A percentile compares a stretch with the other conserved stretches of the same genome.
These are phyloP conservation scores for Pleurotus ostreatus DNA, from an alignment of 768 basidiomycete species.

Conservation along the genomic window DNA sequence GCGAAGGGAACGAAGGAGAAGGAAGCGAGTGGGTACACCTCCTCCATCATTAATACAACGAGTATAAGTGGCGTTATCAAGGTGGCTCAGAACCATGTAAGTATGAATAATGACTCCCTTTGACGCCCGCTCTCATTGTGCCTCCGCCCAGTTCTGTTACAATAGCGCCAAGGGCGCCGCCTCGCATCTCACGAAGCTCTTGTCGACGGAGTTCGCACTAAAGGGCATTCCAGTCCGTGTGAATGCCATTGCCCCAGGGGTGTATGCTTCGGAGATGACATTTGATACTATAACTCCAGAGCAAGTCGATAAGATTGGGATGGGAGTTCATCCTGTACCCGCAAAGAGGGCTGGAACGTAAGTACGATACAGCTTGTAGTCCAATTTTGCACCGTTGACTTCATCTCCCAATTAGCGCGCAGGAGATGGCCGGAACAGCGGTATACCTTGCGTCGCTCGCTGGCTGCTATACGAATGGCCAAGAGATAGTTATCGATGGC, in stretches of 20 bases:
- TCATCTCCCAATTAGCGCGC: conserved; percentile 35
- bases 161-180: conserved; percentile 80
- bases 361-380: conserved; percentile 25
- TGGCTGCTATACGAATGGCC: conserved; percentile 73
- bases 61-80: conserved; percentile 73
- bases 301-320: conserved; percentile 50
- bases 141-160: conserved; percentile 60
- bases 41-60: conserved; percentile 73
- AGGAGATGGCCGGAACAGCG: conserved; percentile 75
- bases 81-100: conserved; percentile 73
- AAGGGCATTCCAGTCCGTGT: conserved; percentile 67
- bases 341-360: conserved; percentile 62
- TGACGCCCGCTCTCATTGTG: background rate
- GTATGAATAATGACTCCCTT: conserved; percentile 17
- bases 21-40: conserved; percentile 45
- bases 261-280: conserved; percentile 78
- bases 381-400: background rate
- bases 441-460: conserved; percentile 73
- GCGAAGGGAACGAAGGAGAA: conserved; percentile 65
- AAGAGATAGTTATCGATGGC: conserved; percentile 76
- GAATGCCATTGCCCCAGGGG: conserved; percentile 72
- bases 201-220: conserved; percentile 72
- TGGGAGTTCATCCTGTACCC: conserved; percentile 60
- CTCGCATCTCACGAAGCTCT: conserved; percentile 71
- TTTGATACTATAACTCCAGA: conserved; percentile 40